Evolutionary conservation across 1,284 basidiomycete species (phyloP).

Genomic region (Laetiporus sulphureus): DNA sequence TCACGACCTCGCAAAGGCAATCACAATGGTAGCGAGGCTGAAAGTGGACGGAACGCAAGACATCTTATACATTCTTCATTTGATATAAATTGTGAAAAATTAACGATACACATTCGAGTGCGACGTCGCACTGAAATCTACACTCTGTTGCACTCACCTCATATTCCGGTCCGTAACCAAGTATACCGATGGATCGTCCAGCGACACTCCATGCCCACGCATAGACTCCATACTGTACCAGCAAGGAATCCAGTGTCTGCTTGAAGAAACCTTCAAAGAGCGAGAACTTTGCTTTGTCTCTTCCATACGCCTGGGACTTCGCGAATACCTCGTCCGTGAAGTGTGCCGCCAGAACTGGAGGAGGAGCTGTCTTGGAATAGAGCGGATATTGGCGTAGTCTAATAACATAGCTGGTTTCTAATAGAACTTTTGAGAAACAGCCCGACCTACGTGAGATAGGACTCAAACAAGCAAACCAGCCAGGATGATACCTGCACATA

Average conservation of each 20-base stretch:
- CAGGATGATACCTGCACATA: slow-evolving; percentile 63
- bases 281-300: slow-evolving; percentile 86
- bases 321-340: slow-evolving; percentile 72
- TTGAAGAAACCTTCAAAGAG: slow-evolving; percentile 70
- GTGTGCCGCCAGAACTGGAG: slow-evolving; percentile 66
- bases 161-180: slow-evolving; percentile 62
- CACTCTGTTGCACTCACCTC: slow-evolving; percentile 56
- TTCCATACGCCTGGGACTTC: slow-evolving; percentile 89
- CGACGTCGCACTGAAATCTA: not conserved
- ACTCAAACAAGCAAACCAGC: slow-evolving; percentile 77
- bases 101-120: no score
- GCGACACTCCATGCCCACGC: slow-evolving; percentile 71
- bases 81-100: no score
- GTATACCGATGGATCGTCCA: slow-evolving; percentile 41
- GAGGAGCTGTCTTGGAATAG: slow-evolving; percentile 76
- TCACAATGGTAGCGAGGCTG: no score
- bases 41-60: no score
- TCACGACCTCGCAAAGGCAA: no score
- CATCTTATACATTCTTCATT: no score
- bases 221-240: slow-evolving; percentile 76
- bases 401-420: not conserved
- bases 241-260: slow-evolving; percentile 61
- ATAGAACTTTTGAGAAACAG: slow-evolving; percentile 4
- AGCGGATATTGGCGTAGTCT: slow-evolving; percentile 82
- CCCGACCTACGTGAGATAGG: slow-evolving; percentile 65